Conservation (phyloP, 2,329 filamentous ascomycete species). For the Fusarium annulatum region DNA sequence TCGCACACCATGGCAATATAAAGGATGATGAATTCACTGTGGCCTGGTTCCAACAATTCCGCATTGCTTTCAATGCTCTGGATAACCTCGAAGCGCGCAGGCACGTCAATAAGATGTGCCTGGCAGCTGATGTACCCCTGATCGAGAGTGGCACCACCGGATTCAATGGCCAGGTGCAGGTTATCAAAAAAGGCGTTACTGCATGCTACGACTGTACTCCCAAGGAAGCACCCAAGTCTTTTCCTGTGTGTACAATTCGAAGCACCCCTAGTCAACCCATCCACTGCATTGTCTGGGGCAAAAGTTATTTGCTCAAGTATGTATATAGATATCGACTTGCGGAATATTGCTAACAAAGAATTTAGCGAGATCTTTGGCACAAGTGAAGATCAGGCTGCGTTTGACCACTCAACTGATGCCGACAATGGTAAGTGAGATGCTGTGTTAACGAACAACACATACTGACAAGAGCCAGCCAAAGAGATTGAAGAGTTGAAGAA, state of each 20-base stretch:
- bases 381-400: conserved; percentile 84
- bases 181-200: conserved; percentile 90
- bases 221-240: conserved; percentile 91
- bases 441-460: neutral
- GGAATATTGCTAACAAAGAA: conserved; percentile 6
- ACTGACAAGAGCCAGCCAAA: conserved; percentile 56
- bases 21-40: conserved; percentile 89
- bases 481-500: conserved; percentile 90
- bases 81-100: conserved; percentile 94
- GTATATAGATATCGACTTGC: conserved; percentile 42
- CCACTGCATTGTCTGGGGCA: conserved; percentile 98
- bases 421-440: conserved; percentile 72
- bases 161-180: conserved; percentile 97
- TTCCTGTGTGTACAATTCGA: conserved; percentile 96
- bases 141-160: conserved; percentile 98
- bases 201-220: conserved; percentile 96
- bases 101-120: conserved; percentile 97
- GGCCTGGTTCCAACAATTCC: conserved; percentile 86
- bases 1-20: conserved; percentile 94
- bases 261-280: conserved; percentile 97
- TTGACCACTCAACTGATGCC: conserved; percentile 82
- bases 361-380: conserved; percentile 83
- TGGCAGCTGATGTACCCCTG: conserved; percentile 88
- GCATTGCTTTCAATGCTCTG: conserved; percentile 93
- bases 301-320: conserved; percentile 89